phyloP scores from a whole-genome alignment of 1,139 yeast genomes.

The Wickerhamomyces sp. region DNA sequence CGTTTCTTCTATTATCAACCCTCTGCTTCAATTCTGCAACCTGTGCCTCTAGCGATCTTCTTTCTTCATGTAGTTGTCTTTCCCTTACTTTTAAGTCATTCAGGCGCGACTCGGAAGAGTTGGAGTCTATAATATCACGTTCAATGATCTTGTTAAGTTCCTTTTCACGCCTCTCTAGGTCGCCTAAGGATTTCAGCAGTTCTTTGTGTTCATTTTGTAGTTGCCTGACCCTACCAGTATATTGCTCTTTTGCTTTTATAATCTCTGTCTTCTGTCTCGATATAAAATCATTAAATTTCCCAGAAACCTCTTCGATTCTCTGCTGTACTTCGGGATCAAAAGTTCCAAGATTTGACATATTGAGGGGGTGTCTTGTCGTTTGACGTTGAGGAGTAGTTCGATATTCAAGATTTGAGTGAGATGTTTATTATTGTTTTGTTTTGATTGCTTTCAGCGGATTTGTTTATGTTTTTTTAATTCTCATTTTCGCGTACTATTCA shows the following conservation, averaged over 20 bases:
- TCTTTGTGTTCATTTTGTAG: constrained; percentile 24
- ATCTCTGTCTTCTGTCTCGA: constrained; percentile 21
- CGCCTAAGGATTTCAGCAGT: constrained; percentile 17
- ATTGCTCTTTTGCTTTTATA: constrained; percentile 19
- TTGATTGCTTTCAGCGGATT: background rate
- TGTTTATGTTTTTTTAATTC: background rate
- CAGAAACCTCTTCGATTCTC: constrained; percentile 24
- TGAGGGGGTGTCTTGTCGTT: background rate
- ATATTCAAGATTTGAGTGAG: no score
- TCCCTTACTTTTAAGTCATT: constrained; percentile 19
- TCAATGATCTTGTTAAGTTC: constrained; percentile 23
- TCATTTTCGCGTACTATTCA: background rate
- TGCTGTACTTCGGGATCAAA: constrained; percentile 21
- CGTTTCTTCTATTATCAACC: constrained; percentile 27
- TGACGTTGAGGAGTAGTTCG: no score
- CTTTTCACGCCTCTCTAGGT: constrained; percentile 19
- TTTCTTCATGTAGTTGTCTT: constrained; percentile 21
- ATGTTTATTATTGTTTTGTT: background rate
- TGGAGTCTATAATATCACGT: constrained; percentile 17
- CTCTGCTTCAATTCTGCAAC: constrained; percentile 28
- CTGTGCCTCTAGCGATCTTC: constrained; percentile 15
- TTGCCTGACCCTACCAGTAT: constrained; percentile 16
- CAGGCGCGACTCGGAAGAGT: constrained; percentile 15
- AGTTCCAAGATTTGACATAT: constrained; percentile 9
- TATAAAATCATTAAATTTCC: constrained; percentile 22